Conservation (phyloP, 257 asterid genomes). For the Nemophila menziesii region DNA sequence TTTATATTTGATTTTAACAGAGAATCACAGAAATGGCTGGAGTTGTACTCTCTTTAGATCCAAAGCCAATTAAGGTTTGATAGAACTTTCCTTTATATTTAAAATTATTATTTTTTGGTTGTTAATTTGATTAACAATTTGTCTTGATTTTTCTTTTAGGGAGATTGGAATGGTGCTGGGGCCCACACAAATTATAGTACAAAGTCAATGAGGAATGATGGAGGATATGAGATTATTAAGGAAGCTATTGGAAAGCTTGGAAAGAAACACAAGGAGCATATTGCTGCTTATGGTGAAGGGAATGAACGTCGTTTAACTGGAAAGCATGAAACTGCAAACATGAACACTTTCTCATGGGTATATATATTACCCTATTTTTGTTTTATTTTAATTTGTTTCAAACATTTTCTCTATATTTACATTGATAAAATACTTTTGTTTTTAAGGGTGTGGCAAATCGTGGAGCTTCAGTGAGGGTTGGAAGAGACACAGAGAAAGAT, state of each 20-base stretch:
- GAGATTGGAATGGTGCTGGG: conserved; percentile 28
- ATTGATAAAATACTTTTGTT: neutral
- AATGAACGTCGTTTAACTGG: conserved; percentile 27
- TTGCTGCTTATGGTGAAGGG: conserved; percentile 27
- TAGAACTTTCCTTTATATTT: neutral
- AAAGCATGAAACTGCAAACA: conserved; percentile 25
- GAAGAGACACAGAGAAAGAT: conserved; percentile 59
- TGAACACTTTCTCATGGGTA: conserved; percentile 28
- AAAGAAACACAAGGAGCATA: conserved; percentile 19
- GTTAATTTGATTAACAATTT: neutral
- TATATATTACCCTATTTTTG: no score
- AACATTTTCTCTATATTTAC: neutral
- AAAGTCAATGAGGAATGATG: conserved; percentile 17
- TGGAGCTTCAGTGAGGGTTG: conserved; percentile 70
- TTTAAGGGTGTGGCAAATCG: conserved; percentile 68
- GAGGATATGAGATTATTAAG: conserved; percentile 20
- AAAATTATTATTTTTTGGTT: no score
- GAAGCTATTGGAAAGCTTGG: conserved; percentile 21
- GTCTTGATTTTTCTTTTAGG: conserved; percentile 7
- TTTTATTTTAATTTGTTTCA: neutral
- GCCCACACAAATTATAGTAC: conserved; percentile 28
- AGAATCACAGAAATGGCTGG: conserved; percentile 22
- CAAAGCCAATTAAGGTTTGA: conserved; percentile 34
- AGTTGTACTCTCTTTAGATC: conserved; percentile 20
- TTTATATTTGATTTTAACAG: conserved; percentile 15